Conservation (phyloP, 2,329 filamentous ascomycete species). For the Thermochaetoides dissita region DNA sequence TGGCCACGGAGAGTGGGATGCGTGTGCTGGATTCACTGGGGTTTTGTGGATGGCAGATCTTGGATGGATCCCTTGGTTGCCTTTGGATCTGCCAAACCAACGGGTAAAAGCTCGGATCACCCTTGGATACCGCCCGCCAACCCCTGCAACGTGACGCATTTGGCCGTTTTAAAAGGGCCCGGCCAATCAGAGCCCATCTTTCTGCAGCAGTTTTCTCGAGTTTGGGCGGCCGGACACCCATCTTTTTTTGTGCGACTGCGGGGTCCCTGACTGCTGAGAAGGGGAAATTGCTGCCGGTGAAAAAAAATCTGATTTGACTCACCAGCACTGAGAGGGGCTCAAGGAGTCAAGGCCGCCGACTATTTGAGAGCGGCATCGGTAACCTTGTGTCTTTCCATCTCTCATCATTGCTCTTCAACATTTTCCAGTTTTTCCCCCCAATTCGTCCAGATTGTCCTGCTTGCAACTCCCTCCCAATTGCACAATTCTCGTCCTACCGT, state of each 20-base stretch:
- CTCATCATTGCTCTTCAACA: not conserved
- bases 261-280: constrained; percentile 11
- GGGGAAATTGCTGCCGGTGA: constrained; percentile 3
- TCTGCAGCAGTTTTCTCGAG: constrained; percentile 2
- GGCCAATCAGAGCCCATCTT: constrained; percentile 11
- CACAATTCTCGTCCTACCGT: constrained; percentile 1
- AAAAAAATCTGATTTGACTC: constrained; percentile 19
- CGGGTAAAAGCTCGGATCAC: constrained; percentile 6
- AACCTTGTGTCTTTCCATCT: constrained; percentile 5
- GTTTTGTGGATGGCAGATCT: not conserved
- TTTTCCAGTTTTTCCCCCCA: constrained; percentile 7
- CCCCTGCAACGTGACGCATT: constrained; percentile 8
- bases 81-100: not conserved
- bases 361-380: constrained; percentile 18
- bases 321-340: constrained; percentile 11
- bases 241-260: constrained; percentile 15
- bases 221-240: not conserved
- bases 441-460: not conserved
- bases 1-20: too few relatives aligned
- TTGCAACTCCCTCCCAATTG: not conserved
- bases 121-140: not conserved
- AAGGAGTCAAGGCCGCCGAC: constrained; percentile 1
- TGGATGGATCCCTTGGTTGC: not conserved
- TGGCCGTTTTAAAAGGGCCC: constrained; percentile 5
- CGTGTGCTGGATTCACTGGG: too few relatives aligned